phyloP scores from a whole-genome alignment of 116 monocot species.

The Trichopus zeylanicus region DNA sequence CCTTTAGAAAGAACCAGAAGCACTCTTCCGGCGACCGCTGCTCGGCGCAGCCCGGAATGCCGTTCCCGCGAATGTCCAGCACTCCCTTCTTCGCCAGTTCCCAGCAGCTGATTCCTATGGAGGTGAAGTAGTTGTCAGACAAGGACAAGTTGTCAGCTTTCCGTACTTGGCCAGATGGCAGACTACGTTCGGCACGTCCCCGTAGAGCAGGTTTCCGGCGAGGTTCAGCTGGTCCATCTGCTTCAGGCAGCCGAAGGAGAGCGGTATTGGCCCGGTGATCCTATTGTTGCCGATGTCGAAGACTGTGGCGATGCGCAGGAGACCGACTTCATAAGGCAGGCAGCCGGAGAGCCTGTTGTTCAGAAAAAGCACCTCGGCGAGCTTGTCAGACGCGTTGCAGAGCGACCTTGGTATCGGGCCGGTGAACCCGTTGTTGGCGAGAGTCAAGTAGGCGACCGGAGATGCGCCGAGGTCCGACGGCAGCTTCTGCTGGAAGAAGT shows the following conservation, averaged over 20 bases:
- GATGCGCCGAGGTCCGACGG: constrained; percentile 18
- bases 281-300: constrained; percentile 36
- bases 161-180: constrained; percentile 18
- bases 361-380: constrained; percentile 31
- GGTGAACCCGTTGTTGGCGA: constrained; percentile 44
- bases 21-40: constrained; percentile 39
- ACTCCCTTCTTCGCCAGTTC: constrained; percentile 10
- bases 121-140: constrained; percentile 37
- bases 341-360: constrained; percentile 38
- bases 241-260: constrained; percentile 29
- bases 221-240: constrained; percentile 45
- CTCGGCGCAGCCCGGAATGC: constrained; percentile 19
- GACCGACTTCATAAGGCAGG: constrained; percentile 35
- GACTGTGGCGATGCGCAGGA: constrained; percentile 26
- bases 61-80: constrained; percentile 30
- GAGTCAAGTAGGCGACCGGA: constrained; percentile 24
- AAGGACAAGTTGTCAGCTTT: constrained; percentile 29
- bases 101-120: constrained; percentile 20
- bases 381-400: constrained; percentile 8
- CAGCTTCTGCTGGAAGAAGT: constrained; percentile 9
- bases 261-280: constrained; percentile 34
- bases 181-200: constrained; percentile 29
- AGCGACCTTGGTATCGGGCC: constrained; percentile 27
- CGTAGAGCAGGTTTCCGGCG: constrained; percentile 29
- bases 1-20: constrained; percentile 9